These are phyloP conservation scores for Cladosporium halotolerans DNA, from an alignment of 2,329 filamentous ascomycete genomes.

Conservation along the genomic window DNA sequence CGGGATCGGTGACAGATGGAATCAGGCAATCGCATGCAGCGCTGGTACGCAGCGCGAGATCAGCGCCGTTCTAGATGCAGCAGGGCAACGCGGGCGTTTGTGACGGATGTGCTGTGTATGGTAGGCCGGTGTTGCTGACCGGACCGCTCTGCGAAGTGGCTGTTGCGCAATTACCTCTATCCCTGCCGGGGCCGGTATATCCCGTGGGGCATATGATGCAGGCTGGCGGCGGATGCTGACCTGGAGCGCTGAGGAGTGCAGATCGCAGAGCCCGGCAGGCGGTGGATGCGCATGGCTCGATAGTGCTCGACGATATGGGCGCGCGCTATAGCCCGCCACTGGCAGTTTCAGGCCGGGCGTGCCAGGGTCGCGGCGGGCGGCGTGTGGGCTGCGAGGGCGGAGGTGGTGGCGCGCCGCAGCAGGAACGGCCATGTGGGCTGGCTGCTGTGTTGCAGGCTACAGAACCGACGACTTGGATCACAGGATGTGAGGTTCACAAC, in stretches of 20 bases:
- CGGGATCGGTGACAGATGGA: background rate
- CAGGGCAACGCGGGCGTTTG: background rate
- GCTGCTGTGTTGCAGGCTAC: constrained; percentile 1
- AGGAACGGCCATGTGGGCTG: constrained; percentile 8
- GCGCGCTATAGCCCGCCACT: background rate
- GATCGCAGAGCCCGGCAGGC: background rate
- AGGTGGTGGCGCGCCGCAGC: background rate
- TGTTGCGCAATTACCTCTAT: constrained; percentile 6
- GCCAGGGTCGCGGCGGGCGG: too few species aligned
- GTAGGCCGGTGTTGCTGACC: background rate
- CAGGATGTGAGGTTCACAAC: constrained; percentile 11
- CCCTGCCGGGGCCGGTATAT: constrained; percentile 3
- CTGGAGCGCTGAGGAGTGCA: background rate
- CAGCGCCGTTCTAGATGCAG: constrained; percentile 8
- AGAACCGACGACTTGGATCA: constrained; percentile 9
- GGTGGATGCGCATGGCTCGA: background rate
- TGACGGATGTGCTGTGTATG: background rate
- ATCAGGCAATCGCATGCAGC: constrained; percentile 4
- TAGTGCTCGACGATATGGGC: background rate
- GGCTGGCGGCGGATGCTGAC: background rate
- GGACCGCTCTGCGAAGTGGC: background rate
- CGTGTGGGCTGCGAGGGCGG: background rate
- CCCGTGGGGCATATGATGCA: constrained; percentile 8
- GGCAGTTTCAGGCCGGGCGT: too few species aligned
- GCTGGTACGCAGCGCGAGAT: constrained; percentile 1